Percentiles rank a stretch among this genome's conserved stretches.
phyloP scores from a whole-genome alignment of 164 flowering plant genomes.

The Vitis cinerea region DNA sequence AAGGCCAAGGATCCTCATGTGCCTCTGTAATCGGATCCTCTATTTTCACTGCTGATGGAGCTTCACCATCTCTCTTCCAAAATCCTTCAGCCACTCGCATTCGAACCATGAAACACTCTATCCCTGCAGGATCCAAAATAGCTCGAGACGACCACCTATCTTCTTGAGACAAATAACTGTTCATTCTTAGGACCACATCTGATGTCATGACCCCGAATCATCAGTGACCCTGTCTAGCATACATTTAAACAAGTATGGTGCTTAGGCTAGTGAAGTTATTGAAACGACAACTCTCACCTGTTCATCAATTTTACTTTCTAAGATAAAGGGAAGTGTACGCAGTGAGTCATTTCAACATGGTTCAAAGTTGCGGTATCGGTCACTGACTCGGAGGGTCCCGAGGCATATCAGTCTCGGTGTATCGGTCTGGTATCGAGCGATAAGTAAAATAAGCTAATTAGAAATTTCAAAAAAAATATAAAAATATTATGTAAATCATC shows the following conservation, averaged over 20 bases:
- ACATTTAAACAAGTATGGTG: constrained; percentile 77
- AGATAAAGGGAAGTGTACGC: constrained; percentile 64
- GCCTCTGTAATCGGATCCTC: constrained; percentile 77
- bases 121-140: constrained; percentile 86
- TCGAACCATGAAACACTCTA: constrained; percentile 83
- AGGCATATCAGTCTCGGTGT: no score
- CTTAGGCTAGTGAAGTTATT: constrained; percentile 89
- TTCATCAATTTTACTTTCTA: constrained; percentile 34
- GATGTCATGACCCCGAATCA: constrained; percentile 95
- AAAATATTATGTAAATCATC: no score
- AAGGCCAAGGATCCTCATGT: constrained; percentile 89
- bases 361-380: no score
- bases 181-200: constrained; percentile 75
- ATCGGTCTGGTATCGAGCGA: no score
- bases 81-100: constrained; percentile 79
- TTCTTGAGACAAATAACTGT: constrained; percentile 78
- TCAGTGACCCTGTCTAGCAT: constrained; percentile 91
- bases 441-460: no score
- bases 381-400: no score
- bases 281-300: constrained; percentile 51
- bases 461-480: no score
- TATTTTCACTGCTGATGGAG: constrained; percentile 67
- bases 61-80: constrained; percentile 90
- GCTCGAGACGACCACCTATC: constrained; percentile 94
- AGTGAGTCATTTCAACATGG: constrained; percentile 22